A percentile compares a stretch with the other conserved stretches of the same genome.
Conservation (phyloP, 768 basidiomycete genomes). For the Xanthoconium stramineum region DNA sequence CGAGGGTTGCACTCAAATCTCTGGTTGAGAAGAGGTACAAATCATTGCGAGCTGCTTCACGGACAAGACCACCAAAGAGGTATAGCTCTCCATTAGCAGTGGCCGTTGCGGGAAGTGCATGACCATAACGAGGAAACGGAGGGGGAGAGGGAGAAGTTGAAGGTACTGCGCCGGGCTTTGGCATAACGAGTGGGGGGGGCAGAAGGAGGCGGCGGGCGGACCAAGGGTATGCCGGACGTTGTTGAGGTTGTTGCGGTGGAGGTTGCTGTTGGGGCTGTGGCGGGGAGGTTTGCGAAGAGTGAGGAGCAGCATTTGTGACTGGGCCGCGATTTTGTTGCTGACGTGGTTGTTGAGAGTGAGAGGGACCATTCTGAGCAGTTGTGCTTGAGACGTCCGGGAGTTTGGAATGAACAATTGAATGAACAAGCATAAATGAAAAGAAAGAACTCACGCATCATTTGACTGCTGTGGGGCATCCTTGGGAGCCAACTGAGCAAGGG, state of each 20-base stretch:
- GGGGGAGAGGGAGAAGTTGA: conserved; percentile 72
- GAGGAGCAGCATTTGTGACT: conserved; percentile 28
- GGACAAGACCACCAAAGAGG: conserved; percentile 94
- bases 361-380: conserved; percentile 22
- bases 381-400: conserved; percentile 2
- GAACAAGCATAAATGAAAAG: conserved; percentile 1
- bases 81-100: conserved; percentile 87
- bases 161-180: conserved; percentile 61
- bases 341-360: conserved; percentile 35
- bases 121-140: conserved; percentile 96
- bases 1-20: conserved; percentile 72
- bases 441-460: conserved; percentile 37
- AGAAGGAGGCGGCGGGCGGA: conserved; percentile 70
- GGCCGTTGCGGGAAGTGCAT: conserved; percentile 79
- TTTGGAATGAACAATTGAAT: conserved; percentile 1
- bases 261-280: conserved; percentile 33
- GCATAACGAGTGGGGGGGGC: conserved; percentile 61
- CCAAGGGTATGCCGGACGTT: conserved; percentile 78
- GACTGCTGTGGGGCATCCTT: conserved; percentile 28
- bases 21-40: conserved; percentile 85
- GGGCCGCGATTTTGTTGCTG: conserved; percentile 35
- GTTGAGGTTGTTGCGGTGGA: conserved; percentile 30
- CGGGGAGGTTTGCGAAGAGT: conserved; percentile 30
- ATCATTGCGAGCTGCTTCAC: conserved; percentile 87
- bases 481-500: conserved; percentile 54